Evolutionary conservation across 192 early-diverging fungal species (phyloP), one percentile per base, ranked within the genome.

Genomic region (Rhizophlyctis rosea): DNA sequence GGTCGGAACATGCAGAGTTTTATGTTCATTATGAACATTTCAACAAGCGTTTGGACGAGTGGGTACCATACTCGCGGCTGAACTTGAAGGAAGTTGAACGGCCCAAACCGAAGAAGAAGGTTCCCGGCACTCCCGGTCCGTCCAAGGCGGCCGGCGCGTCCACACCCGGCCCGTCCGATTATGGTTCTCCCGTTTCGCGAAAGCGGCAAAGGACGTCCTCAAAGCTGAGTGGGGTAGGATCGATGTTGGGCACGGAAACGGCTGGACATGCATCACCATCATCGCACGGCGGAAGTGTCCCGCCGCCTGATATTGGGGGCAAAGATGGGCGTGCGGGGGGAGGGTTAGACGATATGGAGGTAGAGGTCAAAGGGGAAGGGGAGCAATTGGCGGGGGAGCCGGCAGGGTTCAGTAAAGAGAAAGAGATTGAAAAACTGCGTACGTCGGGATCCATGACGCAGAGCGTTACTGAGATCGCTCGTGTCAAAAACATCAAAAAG

Each of bases 21-120:
- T 98, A 98, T 72, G 93, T 98, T 16, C 96, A 98, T 71, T 96
- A 94, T 65, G 84, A 94, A 3, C 88, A 91, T 55, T 98, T 91
- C 78, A 99, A 99, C 84, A 99, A 99, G 72, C 91, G 97, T 21
- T 77, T 99, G 52, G 97, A 99, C 78, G 94, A 96, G 70, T 98
- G 95, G 97, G 90, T 99, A 3, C 32, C 65, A 9, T 48, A 58
- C 32, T 4, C 27, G 4, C n/a, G 58, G 4, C 62, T 73, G 25
- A 48, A 68, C 34, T 34, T 73, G 5, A 23, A 5, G 47, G 11
- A 73, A 14, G 62, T 68, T 33, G 62, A 73, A 53, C 59, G 54
- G 32, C 50, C 66, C 9, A 65, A 64, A 25, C 14, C n/a, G 11
- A 50, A 44, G 13, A 73, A 68, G 44, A 67, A 63, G 34, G 16